Conservation (phyloP, 73 alveolate genomes). For the Symbiodinium pilosum region DNA sequence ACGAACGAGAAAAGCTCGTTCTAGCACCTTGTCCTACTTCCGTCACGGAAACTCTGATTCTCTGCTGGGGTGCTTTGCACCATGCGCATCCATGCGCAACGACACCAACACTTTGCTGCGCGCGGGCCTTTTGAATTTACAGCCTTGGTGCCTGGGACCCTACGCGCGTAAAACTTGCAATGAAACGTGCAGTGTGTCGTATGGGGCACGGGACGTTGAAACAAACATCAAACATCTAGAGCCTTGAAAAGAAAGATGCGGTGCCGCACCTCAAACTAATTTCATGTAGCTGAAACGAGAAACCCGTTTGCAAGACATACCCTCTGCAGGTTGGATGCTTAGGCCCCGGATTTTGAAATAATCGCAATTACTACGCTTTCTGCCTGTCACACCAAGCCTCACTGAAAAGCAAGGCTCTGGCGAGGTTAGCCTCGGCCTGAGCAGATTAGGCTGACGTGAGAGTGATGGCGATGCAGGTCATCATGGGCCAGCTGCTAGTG, state of each 20-base stretch:
- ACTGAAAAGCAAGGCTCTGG: slow-evolving; percentile 7
- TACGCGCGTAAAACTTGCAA: not conserved
- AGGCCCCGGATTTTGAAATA: no score
- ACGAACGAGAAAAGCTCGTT: no score
- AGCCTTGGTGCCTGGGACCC: not conserved
- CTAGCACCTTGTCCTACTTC: not conserved
- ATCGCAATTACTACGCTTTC: not conserved
- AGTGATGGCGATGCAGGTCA: no score
- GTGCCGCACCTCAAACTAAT: not conserved
- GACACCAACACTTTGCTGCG: not conserved
- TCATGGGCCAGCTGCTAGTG: no score
- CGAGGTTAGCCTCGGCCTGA: slow-evolving; percentile 70
- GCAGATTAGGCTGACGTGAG: no score
- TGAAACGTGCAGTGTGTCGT: no score
- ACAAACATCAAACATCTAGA: no score
- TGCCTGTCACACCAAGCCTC: not conserved
- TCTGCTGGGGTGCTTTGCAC: not conserved
- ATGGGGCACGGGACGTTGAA: no score
- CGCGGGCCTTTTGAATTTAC: slow-evolving; percentile 6
- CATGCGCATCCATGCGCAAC: not conserved
- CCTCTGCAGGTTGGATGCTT: no score
- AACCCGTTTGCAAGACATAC: no score
- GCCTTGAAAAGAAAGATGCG: not conserved
- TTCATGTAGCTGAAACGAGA: no score
- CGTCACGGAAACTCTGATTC: not conserved